These are phyloP conservation scores for Trypanosoma rangeli DNA, from an alignment of 208 protist species.

Conservation along the genomic window DNA sequence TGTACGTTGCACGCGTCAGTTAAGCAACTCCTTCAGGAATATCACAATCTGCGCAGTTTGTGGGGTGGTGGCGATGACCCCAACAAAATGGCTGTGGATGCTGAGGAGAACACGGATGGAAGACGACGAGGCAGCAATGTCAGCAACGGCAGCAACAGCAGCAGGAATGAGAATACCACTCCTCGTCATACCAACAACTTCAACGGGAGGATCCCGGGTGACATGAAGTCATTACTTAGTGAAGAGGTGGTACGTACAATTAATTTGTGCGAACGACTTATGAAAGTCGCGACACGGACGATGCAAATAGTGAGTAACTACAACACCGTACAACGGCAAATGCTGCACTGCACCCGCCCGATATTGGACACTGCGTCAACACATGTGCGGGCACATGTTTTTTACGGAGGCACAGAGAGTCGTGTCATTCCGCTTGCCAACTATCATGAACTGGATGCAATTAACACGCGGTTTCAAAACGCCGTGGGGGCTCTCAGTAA, in stretches of 20 bases:
- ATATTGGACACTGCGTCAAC: constrained; percentile 67
- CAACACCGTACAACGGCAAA: constrained; percentile 80
- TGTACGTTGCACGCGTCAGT: constrained; percentile 61
- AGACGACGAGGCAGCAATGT: background rate
- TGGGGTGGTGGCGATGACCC: constrained; percentile 7
- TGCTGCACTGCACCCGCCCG: constrained; percentile 64
- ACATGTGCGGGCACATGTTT: constrained; percentile 57
- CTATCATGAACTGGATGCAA: constrained; percentile 80
- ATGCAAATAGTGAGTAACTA: constrained; percentile 84
- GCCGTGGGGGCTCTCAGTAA: constrained; percentile 73
- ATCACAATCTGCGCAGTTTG: constrained; percentile 65
- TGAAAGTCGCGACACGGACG: constrained; percentile 46
- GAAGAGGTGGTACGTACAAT: constrained; percentile 30
- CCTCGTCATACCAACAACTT: background rate
- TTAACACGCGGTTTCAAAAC: constrained; percentile 86
- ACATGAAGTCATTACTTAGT: constrained; percentile 31
- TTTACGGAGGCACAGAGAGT: constrained; percentile 44
- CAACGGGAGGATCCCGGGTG: background rate
- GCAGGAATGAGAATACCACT: background rate
- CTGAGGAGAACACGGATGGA: background rate
- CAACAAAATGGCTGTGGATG: background rate
- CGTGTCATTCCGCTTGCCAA: constrained; percentile 61
- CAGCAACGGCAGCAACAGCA: background rate
- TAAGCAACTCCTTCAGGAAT: constrained; percentile 67
- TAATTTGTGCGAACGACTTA: constrained; percentile 59